Evolutionary conservation across 1,284 basidiomycete genomes (phyloP).

Genomic region (Acaromyces ingoldii): DNA sequence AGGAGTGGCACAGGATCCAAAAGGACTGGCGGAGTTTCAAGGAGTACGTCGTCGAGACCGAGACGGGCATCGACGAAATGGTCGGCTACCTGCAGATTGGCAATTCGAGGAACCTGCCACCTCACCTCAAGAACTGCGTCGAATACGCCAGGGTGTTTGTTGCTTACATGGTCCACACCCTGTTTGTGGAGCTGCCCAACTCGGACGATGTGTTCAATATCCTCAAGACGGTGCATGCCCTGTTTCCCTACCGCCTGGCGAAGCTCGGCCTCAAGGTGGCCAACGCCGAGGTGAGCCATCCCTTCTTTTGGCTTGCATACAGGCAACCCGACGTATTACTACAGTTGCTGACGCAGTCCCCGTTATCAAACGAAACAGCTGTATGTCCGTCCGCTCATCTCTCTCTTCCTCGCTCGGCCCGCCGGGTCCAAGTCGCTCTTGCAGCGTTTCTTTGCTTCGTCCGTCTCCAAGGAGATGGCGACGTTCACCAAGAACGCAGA

Average conservation of each 20-base stretch:
- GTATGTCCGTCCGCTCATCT: too few relatives aligned
- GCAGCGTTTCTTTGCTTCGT: too few relatives aligned
- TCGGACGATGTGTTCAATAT: conserved; percentile 1
- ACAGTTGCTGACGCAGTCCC: too few relatives aligned
- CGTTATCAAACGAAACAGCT: too few relatives aligned
- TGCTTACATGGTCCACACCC: conserved; percentile 1
- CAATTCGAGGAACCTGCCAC: conserved; percentile 10
- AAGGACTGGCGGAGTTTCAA: conserved; percentile 11
- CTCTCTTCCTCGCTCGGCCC: too few relatives aligned
- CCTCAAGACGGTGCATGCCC: neutral
- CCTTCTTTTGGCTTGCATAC: too few relatives aligned
- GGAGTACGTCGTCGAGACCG: conserved; percentile 13
- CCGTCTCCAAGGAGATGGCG: too few relatives aligned
- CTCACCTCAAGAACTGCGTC: neutral
- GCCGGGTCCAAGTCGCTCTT: too few relatives aligned
- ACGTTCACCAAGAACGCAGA: too few relatives aligned
- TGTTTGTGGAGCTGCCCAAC: neutral
- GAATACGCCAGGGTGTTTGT: conserved; percentile 4
- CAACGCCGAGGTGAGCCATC: conserved; percentile 5
- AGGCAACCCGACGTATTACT: too few relatives aligned
- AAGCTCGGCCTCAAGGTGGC: conserved; percentile 10
- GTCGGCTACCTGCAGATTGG: conserved; percentile 9
- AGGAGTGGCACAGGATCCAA: conserved; percentile 5
- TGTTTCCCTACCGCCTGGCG: conserved; percentile 10
- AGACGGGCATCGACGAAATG: conserved; percentile 11